Evolutionary conservation across 805 yeast species (phyloP).

Genomic region (Suhomyces faveliae): DNA sequence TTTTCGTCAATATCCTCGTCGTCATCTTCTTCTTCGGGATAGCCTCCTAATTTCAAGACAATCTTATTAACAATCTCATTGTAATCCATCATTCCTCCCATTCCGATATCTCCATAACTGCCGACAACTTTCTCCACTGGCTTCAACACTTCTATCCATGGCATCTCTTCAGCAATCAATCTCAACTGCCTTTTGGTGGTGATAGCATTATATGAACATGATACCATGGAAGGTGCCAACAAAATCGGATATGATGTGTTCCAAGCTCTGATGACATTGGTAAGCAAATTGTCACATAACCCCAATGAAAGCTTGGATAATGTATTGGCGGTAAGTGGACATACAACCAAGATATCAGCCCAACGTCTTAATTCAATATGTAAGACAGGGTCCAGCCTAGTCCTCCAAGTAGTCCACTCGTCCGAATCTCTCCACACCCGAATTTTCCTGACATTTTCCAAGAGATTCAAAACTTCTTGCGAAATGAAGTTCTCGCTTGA

Average conservation of each 20-base stretch:
- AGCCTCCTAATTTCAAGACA: conserved; percentile 63
- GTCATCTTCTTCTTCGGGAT: conserved; percentile 49
- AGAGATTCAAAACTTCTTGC: conserved; percentile 40
- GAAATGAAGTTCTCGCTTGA: conserved; percentile 53
- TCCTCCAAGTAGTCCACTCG: conserved; percentile 74
- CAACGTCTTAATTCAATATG: conserved; percentile 94
- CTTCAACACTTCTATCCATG: conserved; percentile 88
- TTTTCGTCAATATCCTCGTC: conserved; percentile 47
- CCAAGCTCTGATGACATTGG: conserved; percentile 94
- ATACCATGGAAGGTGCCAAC: conserved; percentile 94
- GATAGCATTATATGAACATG: conserved; percentile 85
- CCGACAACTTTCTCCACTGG: conserved; percentile 95
- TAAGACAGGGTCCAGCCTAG: conserved; percentile 83
- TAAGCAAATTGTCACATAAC: conserved; percentile 85
- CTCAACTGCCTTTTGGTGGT: conserved; percentile 81
- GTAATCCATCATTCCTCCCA: conserved; percentile 99
- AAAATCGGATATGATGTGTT: conserved; percentile 85
- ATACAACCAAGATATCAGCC: conserved; percentile 92
- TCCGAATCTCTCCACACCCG: conserved; percentile 58
- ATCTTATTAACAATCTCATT: conserved; percentile 87
- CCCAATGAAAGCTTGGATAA: conserved; percentile 87
- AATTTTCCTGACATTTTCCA: conserved; percentile 42
- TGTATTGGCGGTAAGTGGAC: conserved; percentile 95
- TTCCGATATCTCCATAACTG: conserved; percentile 95
- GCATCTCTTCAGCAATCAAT: conserved; percentile 83